These are phyloP conservation scores for Tylopilus subfusipes DNA, from an alignment of 768 basidiomycete genomes.

Conservation along the genomic window DNA sequence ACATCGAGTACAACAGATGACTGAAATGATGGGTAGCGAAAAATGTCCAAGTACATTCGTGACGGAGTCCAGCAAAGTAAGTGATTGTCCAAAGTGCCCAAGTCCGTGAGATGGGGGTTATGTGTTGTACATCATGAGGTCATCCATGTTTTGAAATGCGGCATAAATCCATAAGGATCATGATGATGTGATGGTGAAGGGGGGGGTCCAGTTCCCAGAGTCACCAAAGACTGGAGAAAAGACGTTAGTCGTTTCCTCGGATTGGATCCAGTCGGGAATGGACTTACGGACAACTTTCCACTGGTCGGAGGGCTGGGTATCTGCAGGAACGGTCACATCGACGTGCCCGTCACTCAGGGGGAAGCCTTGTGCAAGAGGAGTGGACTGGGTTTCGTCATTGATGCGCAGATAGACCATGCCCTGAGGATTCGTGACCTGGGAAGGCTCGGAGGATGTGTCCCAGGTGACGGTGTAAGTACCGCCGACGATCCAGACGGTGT, in stretches of 20 bases:
- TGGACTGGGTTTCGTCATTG: constrained; percentile 24
- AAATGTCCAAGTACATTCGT: neutral
- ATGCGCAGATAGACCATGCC: constrained; percentile 44
- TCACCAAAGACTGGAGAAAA: constrained; percentile 46
- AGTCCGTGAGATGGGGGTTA: constrained; percentile 5
- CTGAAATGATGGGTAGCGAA: neutral
- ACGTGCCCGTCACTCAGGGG: constrained; percentile 33
- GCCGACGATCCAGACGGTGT: constrained; percentile 42
- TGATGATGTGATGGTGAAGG: constrained; percentile 40
- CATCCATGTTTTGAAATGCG: constrained; percentile 5
- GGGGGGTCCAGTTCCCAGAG: constrained; percentile 46
- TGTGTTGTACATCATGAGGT: constrained; percentile 15
- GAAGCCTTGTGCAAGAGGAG: constrained; percentile 40
- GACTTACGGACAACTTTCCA: constrained; percentile 47
- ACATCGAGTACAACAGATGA: constrained; percentile 8
- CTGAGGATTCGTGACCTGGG: constrained; percentile 44
- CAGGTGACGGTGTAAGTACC: constrained; percentile 42
- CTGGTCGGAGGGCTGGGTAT: constrained; percentile 33
- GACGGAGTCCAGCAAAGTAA: constrained; percentile 1
- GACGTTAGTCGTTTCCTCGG: neutral
- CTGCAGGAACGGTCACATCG: constrained; percentile 39
- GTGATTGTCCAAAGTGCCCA: constrained; percentile 10
- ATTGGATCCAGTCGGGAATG: neutral
- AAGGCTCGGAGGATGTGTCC: constrained; percentile 41
- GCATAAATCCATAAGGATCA: constrained; percentile 9